Evolutionary conservation across 2,329 filamentous ascomycete genomes (phyloP).

Genomic region (Arachnomyces sp.): DNA sequence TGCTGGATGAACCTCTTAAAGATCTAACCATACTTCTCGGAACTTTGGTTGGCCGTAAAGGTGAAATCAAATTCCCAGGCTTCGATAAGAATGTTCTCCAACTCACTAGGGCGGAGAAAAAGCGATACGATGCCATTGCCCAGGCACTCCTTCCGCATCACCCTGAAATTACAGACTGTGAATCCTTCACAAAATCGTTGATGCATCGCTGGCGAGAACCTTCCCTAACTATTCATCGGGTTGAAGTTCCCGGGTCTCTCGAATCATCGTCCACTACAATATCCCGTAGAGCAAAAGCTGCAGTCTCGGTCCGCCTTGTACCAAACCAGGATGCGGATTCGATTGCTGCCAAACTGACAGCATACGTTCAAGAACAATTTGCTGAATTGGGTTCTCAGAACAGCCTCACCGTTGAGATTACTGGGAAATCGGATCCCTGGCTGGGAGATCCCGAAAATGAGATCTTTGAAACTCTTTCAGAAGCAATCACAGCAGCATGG

Average conservation of each 20-base stretch:
- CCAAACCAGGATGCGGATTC: slow-evolving; percentile 81
- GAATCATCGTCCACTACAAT: slow-evolving; percentile 77
- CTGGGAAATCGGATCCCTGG: slow-evolving; percentile 94
- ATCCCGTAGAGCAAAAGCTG: slow-evolving; percentile 77
- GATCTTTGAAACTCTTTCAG: slow-evolving; percentile 81
- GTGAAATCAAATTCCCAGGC: slow-evolving; percentile 73
- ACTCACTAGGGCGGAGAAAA: slow-evolving; percentile 66
- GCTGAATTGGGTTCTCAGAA: slow-evolving; percentile 71
- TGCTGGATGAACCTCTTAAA: slow-evolving; percentile 85
- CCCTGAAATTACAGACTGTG: slow-evolving; percentile 55
- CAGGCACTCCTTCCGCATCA: slow-evolving; percentile 66
- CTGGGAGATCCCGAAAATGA: slow-evolving; percentile 84
- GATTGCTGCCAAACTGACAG: slow-evolving; percentile 61
- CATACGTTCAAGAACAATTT: slow-evolving; percentile 66
- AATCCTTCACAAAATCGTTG: slow-evolving; percentile 70
- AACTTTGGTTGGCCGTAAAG: slow-evolving; percentile 71
- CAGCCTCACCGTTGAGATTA: slow-evolving; percentile 69
- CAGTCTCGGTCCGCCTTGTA: slow-evolving; percentile 83
- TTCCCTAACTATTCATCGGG: slow-evolving; percentile 85
- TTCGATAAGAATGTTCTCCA: slow-evolving; percentile 83
- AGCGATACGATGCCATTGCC: slow-evolving; percentile 77
- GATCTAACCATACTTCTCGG: slow-evolving; percentile 79
- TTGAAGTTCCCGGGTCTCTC: slow-evolving; percentile 69
- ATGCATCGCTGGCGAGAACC: slow-evolving; percentile 95
- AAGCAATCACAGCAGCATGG: slow-evolving; percentile 81